Evolutionary conservation across 495 filamentous ascomycete species (phyloP).

Genomic region (Aspergillus baeticus): DNA sequence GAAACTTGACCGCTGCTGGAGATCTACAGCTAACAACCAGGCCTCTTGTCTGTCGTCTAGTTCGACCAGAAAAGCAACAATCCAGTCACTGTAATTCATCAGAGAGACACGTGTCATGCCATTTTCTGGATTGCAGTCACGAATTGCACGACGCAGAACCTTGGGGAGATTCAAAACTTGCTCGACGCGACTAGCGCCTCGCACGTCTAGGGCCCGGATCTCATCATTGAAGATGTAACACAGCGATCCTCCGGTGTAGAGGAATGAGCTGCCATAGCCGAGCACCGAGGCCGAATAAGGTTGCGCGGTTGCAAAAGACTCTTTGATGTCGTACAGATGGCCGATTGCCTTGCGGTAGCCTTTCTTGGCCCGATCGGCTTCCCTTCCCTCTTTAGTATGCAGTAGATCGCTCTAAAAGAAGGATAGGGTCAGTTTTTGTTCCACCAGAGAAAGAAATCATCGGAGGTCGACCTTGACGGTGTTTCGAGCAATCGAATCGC

Average conservation of each 20-base stretch:
- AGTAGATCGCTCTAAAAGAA: slow-evolving; percentile 51
- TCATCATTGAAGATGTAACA: slow-evolving; percentile 57
- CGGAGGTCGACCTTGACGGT: slow-evolving; percentile 53
- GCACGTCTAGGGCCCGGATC: slow-evolving; percentile 65
- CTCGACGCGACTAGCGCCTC: slow-evolving; percentile 49
- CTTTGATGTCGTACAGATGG: slow-evolving; percentile 57
- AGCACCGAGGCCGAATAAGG: slow-evolving; percentile 63
- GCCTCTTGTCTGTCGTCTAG: slow-evolving; percentile 34
- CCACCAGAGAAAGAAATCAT: background rate
- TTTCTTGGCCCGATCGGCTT: slow-evolving; percentile 43
- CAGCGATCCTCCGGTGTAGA: slow-evolving; percentile 62
- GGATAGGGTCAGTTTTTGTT: background rate
- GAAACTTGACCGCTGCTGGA: slow-evolving; percentile 24
- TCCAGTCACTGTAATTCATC: slow-evolving; percentile 59
- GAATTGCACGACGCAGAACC: slow-evolving; percentile 39
- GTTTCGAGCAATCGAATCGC: slow-evolving; percentile 60
- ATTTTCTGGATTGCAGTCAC: slow-evolving; percentile 18
- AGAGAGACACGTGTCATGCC: slow-evolving; percentile 53
- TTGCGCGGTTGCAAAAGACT: slow-evolving; percentile 59
- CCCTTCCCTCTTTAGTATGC: slow-evolving; percentile 56
- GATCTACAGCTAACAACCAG: slow-evolving; percentile 61
- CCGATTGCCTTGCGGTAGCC: slow-evolving; percentile 57
- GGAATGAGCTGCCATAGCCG: slow-evolving; percentile 58
- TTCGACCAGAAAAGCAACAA: slow-evolving; percentile 54
- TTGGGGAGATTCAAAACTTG: slow-evolving; percentile 56